Conservation (phyloP, 1,284 basidiomycete species). For the Leucocoprinus gongylophorus region DNA sequence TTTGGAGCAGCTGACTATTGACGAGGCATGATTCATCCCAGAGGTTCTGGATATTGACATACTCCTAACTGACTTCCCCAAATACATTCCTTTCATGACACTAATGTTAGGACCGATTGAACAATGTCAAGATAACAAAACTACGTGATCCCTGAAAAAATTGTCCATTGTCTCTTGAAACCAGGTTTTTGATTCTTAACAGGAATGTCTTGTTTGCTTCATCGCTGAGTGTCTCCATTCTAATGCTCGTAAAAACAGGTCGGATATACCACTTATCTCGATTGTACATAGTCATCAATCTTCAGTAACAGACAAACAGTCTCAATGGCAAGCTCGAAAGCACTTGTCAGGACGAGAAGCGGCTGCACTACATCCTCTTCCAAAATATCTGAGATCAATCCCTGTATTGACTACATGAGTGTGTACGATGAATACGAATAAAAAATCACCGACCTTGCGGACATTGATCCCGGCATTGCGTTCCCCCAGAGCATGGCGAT, state of each 20-base stretch:
- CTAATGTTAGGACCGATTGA: too few species aligned
- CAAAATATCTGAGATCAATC: slow-evolving; percentile 91
- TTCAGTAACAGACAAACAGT: slow-evolving; percentile 95
- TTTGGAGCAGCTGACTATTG: background rate
- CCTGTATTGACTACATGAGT: slow-evolving; percentile 40
- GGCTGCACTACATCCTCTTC: slow-evolving; percentile 99
- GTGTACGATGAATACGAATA: background rate
- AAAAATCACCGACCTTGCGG: slow-evolving; percentile 63
- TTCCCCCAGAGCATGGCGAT: slow-evolving; percentile 94
- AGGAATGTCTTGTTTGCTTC: too few species aligned
- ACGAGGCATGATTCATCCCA: background rate
- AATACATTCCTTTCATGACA: background rate
- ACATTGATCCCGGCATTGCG: slow-evolving; percentile 97
- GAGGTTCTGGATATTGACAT: background rate
- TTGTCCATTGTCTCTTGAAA: too few species aligned
- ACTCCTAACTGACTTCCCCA: background rate
- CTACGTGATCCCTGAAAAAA: too few species aligned
- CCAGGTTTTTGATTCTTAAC: too few species aligned
- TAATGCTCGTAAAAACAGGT: background rate
- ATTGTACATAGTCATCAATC: slow-evolving; percentile 93
- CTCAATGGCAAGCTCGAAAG: slow-evolving; percentile 93
- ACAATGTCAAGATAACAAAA: too few species aligned
- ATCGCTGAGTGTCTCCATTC: background rate
- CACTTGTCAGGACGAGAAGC: slow-evolving; percentile 91
- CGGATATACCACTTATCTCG: slow-evolving; percentile 39